Evolutionary conservation across 2,329 filamentous ascomycete genomes (phyloP).

Genomic region (Esteya vermicola): DNA sequence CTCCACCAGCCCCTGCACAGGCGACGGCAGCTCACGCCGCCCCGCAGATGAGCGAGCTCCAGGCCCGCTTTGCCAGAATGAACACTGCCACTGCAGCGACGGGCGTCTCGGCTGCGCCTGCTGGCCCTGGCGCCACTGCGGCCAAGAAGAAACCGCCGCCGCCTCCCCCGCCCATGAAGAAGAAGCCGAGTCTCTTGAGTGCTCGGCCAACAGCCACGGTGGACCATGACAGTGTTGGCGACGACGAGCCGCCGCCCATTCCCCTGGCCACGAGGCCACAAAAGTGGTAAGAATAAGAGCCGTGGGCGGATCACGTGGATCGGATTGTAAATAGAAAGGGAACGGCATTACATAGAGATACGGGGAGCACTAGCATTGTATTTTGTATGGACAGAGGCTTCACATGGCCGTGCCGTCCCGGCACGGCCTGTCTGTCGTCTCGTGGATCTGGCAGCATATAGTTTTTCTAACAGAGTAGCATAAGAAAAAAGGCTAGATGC

Average conservation of each 20-base stretch:
- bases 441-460: too few relatives aligned
- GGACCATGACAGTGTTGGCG: conserved; percentile 10
- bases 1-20: conserved; percentile 5
- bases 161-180: conserved; percentile 34
- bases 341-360: too few relatives aligned
- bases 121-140: conserved; percentile 11
- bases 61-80: conserved; percentile 49
- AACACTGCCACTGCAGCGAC: conserved; percentile 22
- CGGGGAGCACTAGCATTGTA: too few relatives aligned
- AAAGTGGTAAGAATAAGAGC: conserved; percentile 4
- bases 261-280: conserved; percentile 35
- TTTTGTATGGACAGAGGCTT: too few relatives aligned
- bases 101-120: conserved; percentile 44
- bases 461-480: too few relatives aligned
- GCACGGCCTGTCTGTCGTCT: too few relatives aligned
- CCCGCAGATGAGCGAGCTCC: conserved; percentile 50
- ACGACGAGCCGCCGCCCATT: conserved; percentile 32
- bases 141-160: conserved; percentile 40
- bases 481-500: neutral
- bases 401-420: too few relatives aligned
- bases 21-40: conserved; percentile 1
- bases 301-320: too few relatives aligned
- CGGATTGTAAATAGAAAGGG: too few relatives aligned
- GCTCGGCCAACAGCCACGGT: conserved; percentile 1
- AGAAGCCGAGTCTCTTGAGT: conserved; percentile 27